Evolutionary conservation across 1,284 basidiomycete genomes (phyloP).

Genomic region (Ustilago bromivora): DNA sequence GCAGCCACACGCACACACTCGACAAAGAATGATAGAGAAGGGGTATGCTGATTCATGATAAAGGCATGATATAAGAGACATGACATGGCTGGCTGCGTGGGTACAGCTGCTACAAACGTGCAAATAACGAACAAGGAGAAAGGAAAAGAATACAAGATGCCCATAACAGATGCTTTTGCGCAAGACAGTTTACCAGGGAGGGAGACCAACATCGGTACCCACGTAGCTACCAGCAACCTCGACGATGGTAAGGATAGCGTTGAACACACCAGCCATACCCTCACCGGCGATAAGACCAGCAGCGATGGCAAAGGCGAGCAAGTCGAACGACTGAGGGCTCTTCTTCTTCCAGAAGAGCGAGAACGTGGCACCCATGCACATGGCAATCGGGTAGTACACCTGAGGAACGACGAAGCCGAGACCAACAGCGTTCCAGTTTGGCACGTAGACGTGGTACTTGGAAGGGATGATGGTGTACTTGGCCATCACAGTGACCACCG

Average conservation of each 20-base stretch:
- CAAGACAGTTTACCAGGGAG: conserved; percentile 47
- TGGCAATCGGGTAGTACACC: conserved; percentile 62
- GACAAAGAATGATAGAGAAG: background rate
- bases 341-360: conserved; percentile 73
- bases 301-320: conserved; percentile 77
- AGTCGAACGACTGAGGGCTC: conserved; percentile 69
- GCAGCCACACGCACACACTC: background rate
- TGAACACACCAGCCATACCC: conserved; percentile 78
- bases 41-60: conserved; percentile 28
- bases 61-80: background rate
- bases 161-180: conserved; percentile 14
- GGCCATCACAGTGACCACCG: conserved; percentile 73
- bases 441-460: conserved; percentile 74
- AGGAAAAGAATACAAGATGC: conserved; percentile 14
- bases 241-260: conserved; percentile 71
- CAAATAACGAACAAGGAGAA: background rate
- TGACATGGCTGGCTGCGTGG: conserved; percentile 3
- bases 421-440: conserved; percentile 78
- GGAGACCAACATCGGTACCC: conserved; percentile 51
- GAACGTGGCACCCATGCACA: conserved; percentile 65
- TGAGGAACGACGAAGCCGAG: conserved; percentile 74
- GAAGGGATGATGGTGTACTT: conserved; percentile 75
- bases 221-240: conserved; percentile 42
- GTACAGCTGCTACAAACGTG: background rate
- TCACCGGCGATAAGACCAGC: conserved; percentile 78